These are phyloP conservation scores for Talaromyces verruculosus DNA, from an alignment of 2,329 filamentous ascomycete species.

Conservation along the genomic window DNA sequence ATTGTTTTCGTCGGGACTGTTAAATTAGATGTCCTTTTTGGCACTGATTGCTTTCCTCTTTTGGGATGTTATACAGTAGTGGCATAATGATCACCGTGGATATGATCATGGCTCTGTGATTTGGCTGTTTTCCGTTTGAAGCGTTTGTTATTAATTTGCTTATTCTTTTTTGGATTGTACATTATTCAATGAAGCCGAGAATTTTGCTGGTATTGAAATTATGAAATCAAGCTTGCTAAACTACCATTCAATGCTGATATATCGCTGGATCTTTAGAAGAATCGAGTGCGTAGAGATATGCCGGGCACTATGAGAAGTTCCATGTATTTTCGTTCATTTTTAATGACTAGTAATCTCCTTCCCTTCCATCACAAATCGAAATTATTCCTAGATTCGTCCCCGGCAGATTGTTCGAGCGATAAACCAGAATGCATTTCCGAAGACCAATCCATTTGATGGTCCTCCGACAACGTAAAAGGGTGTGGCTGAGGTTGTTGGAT, in stretches of 20 bases:
- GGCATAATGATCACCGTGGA: not conserved
- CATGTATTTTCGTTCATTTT: not conserved
- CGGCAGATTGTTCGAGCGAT: slow-evolving; percentile 25
- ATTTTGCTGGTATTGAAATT: not conserved
- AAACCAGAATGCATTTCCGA: slow-evolving; percentile 33
- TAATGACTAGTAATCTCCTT: not conserved
- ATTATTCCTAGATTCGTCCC: slow-evolving; percentile 30
- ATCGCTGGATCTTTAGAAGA: not conserved
- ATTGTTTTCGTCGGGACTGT: not conserved
- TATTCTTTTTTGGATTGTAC: slow-evolving; percentile 1
- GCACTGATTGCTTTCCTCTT: not conserved
- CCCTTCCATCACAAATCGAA: slow-evolving; percentile 28
- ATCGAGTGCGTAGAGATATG: not conserved
- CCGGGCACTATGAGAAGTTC: not conserved
- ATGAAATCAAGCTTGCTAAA: not conserved
- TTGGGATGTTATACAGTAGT: not conserved
- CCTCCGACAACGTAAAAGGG: slow-evolving; percentile 19
- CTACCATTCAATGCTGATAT: not conserved
- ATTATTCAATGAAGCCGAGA: not conserved
- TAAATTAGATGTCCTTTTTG: not conserved
- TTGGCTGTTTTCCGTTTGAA: not conserved
- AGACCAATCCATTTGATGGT: slow-evolving; percentile 24
- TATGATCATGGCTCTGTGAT: slow-evolving; percentile 20
- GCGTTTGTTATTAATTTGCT: not conserved
- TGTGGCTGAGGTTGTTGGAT: slow-evolving; percentile 13